These are phyloP conservation scores for Erythrophleum fordii DNA, from an alignment of 306 rosid species.

Conservation along the genomic window DNA sequence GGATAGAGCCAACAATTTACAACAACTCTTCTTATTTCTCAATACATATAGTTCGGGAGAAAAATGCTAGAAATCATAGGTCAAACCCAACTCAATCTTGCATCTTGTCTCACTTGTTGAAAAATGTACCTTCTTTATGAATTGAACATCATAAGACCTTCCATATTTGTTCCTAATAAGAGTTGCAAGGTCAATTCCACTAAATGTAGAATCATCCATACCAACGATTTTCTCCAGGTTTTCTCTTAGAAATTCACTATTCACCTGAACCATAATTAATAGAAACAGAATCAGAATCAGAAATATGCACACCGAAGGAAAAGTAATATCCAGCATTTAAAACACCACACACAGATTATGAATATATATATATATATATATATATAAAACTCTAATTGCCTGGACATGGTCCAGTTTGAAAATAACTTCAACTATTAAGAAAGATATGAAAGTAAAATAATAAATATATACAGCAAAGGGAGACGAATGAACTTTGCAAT, in stretches of 20 bases:
- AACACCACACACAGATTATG: background rate
- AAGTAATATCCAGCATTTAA: conserved; percentile 11
- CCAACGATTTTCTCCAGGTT: conserved; percentile 88
- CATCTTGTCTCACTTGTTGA: background rate
- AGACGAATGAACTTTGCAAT: background rate
- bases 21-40: conserved; percentile 13
- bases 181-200: conserved; percentile 94
- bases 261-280: conserved; percentile 52
- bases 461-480: background rate
- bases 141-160: conserved; percentile 89
- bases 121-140: conserved; percentile 82
- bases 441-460: background rate
- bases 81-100: background rate
- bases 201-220: conserved; percentile 79
- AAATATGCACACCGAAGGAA: conserved; percentile 16
- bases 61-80: background rate
- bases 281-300: conserved; percentile 26
- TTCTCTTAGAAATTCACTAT: conserved; percentile 66
- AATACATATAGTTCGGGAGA: background rate
- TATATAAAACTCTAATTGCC: background rate
- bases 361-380: background rate
- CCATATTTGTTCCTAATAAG: conserved; percentile 94
- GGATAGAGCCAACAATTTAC: background rate
- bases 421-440: conserved; percentile 10
- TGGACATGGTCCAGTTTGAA: background rate